These are phyloP conservation scores for Starmera dryadoides DNA, from an alignment of 805 yeast genomes.

Conservation along the genomic window DNA sequence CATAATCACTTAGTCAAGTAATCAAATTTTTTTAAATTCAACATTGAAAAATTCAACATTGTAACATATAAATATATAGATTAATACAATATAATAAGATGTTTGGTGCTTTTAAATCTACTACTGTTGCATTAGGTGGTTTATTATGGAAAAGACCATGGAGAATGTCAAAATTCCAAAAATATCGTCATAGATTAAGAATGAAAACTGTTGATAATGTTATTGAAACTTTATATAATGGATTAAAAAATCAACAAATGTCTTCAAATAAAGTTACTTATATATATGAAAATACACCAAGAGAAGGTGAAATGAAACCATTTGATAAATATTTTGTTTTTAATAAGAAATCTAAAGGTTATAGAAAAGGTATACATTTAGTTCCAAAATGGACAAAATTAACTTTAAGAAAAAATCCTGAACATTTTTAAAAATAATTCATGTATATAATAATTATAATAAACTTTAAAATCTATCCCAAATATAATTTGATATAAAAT, in stretches of 20 bases:
- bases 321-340: constrained; percentile 85
- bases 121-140: constrained; percentile 58
- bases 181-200: constrained; percentile 78
- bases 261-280: constrained; percentile 25
- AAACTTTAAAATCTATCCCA: constrained; percentile 54
- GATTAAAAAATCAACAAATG: constrained; percentile 29
- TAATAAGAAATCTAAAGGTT: constrained; percentile 63
- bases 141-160: constrained; percentile 75
- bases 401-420: constrained; percentile 75
- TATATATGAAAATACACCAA: constrained; percentile 52
- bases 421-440: constrained; percentile 12
- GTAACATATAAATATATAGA: too few species aligned
- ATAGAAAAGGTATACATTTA: constrained; percentile 82
- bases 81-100: constrained; percentile 20
- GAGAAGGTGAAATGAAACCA: constrained; percentile 72
- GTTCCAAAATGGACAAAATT: constrained; percentile 90
- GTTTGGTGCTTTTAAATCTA: constrained; percentile 69
- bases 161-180: constrained; percentile 74
- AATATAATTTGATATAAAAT: constrained; percentile 64
- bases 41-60: too few species aligned
- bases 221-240: constrained; percentile 54
- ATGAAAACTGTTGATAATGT: constrained; percentile 76
- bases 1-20: too few species aligned
- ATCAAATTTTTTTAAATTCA: too few species aligned
- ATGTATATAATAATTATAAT: too few species aligned